Conservation (phyloP, 352 stramenopile species). For the Peronospora belbahrii region DNA sequence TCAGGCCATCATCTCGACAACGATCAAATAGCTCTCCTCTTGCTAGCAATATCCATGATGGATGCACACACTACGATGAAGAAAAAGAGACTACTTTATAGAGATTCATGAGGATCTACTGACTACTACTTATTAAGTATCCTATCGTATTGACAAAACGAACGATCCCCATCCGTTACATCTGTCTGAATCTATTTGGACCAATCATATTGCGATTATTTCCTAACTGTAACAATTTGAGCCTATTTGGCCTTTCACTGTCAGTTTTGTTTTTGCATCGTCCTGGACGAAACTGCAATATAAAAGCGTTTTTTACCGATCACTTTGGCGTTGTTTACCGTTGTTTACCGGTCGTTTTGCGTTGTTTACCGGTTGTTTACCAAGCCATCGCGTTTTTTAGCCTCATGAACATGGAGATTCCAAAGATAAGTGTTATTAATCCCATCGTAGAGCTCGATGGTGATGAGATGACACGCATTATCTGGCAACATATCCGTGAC, state of each 20-base stretch:
- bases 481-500: slow-evolving; percentile 55
- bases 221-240: too few species aligned
- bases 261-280: slow-evolving; percentile 16
- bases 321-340: too few species aligned
- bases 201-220: not conserved
- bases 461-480: slow-evolving; percentile 84
- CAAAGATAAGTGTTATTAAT: slow-evolving; percentile 74
- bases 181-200: too few species aligned
- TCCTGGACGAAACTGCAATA: not conserved
- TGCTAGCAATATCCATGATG: slow-evolving; percentile 13
- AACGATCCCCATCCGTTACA: too few species aligned
- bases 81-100: slow-evolving; percentile 24
- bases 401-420: slow-evolving; percentile 23
- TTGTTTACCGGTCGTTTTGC: too few species aligned
- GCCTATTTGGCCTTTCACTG: too few species aligned
- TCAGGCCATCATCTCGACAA: slow-evolving; percentile 2
- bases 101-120: not conserved
- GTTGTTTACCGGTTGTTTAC: too few species aligned
- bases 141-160: slow-evolving; percentile 12
- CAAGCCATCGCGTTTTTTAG: too few species aligned
- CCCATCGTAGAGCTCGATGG: slow-evolving; percentile 81
- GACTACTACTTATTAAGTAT: slow-evolving; percentile 14
- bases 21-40: slow-evolving; percentile 23
- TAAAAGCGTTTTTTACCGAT: not conserved
- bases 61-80: slow-evolving; percentile 11